Evolutionary conservation across 2,329 filamentous ascomycete genomes (phyloP), one percentile per base, ranked within the genome.

Genomic region (Hypoxylon sp.): DNA sequence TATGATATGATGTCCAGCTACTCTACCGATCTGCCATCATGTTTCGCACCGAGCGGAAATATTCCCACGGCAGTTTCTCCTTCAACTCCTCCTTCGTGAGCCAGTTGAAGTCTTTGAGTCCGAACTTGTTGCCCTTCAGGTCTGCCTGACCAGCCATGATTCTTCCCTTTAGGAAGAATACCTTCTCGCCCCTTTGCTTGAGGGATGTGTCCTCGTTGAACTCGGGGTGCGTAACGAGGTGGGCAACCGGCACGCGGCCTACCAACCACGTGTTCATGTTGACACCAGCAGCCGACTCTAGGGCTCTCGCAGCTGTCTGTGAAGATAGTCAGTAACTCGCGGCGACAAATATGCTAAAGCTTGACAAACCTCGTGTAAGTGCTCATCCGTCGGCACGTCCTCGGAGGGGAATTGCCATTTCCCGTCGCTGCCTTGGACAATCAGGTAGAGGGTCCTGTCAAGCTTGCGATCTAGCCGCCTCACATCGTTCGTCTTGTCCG

Each of bases 181-280:
- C 90, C 85, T 97, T 97, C 75, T 91, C 87, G 56, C 92, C 93
- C 60, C 84, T 80, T 70, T 77, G 72, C 62, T 78, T 74, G 46
- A 84, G 73, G 30, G 76, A 74, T 46, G 78, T 77, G 75, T 84
- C 80, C 71, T 79, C 75, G 71, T 78, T 77, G 75, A 82, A 72
- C 73, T 78, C 71, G 71, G 84, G 84, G 67, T 87, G 81, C 65
- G 81, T 82, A 70, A 92, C 84, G 74, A 91, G 81, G 80, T 97
- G 91, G 24, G 94, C 95, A 62, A 97, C 87, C 9, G 96, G 96
- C 62, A 91, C 91, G 73, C 93, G 93, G 65, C 93, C 95, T 53
- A 99, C 92, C 72, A 98, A 88, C 94, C 96, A 99, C 58, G 93
- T 97, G 83, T 98, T 98, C 94, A 99, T 98, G 84, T 99, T 96